These are phyloP conservation scores for Tricholoma terreum DNA, from an alignment of 768 basidiomycete species.

Conservation along the genomic window DNA sequence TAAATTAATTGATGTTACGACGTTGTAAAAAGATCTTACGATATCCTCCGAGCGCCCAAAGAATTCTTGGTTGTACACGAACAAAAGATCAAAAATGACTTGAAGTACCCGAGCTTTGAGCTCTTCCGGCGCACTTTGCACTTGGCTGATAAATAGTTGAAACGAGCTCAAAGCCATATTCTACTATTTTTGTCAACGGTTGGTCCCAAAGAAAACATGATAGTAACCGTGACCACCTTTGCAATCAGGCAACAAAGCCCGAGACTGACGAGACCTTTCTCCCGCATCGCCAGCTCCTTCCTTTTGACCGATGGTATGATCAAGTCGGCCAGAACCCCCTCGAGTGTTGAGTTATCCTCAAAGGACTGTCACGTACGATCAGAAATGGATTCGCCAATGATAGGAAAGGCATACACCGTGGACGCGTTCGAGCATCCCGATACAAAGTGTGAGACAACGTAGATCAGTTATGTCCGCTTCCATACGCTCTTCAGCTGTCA, in stretches of 20 bases:
- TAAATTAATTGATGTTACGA: not conserved
- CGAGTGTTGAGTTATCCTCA: conserved; percentile 75
- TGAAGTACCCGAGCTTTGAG: conserved; percentile 79
- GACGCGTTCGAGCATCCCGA: conserved; percentile 86
- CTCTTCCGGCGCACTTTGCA: conserved; percentile 70
- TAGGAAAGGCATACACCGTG: conserved; percentile 64
- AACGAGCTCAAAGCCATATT: conserved; percentile 67
- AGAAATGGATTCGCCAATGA: not conserved
- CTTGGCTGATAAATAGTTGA: conserved; percentile 82
- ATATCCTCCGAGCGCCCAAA: conserved; percentile 48
- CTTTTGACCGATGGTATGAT: conserved; percentile 89
- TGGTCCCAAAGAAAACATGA: not conserved
- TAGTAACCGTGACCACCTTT: conserved; percentile 39
- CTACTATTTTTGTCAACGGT: conserved; percentile 20
- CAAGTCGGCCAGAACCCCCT: conserved; percentile 78
- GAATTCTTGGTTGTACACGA: conserved; percentile 85
- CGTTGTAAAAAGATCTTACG: conserved; percentile 24
- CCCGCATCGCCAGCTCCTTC: conserved; percentile 78
- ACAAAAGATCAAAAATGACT: conserved; percentile 84
- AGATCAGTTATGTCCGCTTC: conserved; percentile 72
- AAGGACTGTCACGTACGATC: conserved; percentile 53
- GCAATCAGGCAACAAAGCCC: conserved; percentile 88
- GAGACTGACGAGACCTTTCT: conserved; percentile 76
- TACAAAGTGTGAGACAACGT: conserved; percentile 79
- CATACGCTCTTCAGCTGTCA: conserved; percentile 63